These are phyloP conservation scores for Xylariaceae sp. DNA, from an alignment of 2,329 filamentous ascomycete genomes.

Conservation along the genomic window DNA sequence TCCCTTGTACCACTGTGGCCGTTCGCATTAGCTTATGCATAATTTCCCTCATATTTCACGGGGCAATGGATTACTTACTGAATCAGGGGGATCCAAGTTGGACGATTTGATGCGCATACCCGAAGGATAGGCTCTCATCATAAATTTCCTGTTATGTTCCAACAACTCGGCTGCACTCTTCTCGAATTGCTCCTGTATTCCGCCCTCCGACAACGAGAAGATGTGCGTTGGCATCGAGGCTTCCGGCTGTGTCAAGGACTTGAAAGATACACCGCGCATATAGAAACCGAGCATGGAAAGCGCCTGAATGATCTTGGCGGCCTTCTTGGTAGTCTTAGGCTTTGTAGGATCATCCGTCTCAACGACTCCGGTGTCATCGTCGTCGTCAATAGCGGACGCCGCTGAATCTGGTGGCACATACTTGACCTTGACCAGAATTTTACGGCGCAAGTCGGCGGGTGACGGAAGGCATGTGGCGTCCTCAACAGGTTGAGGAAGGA, in stretches of 20 bases:
- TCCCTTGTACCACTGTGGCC: slow-evolving; percentile 65
- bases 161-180: slow-evolving; percentile 55
- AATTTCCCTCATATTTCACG: background rate
- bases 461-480: slow-evolving; percentile 54
- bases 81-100: slow-evolving; percentile 77
- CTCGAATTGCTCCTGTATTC: slow-evolving; percentile 56
- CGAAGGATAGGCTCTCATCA: slow-evolving; percentile 87
- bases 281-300: slow-evolving; percentile 77
- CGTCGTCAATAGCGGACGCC: slow-evolving; percentile 29
- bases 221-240: slow-evolving; percentile 61
- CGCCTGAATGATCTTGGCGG: slow-evolving; percentile 62
- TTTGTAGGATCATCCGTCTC: slow-evolving; percentile 26
- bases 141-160: slow-evolving; percentile 70
- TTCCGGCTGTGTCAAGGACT: slow-evolving; percentile 67
- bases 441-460: slow-evolving; percentile 64
- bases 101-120: slow-evolving; percentile 76
- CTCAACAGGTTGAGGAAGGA: slow-evolving; percentile 53
- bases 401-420: slow-evolving; percentile 46
- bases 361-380: slow-evolving; percentile 22
- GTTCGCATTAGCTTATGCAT: slow-evolving; percentile 5
- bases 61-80: slow-evolving; percentile 33
- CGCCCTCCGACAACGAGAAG: slow-evolving; percentile 61
- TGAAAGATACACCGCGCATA: slow-evolving; percentile 77
- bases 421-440: slow-evolving; percentile 82
- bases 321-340: slow-evolving; percentile 43